Percentiles rank a stretch among this genome's conserved stretches.
Evolutionary conservation across 805 yeast genomes (phyloP).

Genomic region (Saccharomycopsis amapae): DNA sequence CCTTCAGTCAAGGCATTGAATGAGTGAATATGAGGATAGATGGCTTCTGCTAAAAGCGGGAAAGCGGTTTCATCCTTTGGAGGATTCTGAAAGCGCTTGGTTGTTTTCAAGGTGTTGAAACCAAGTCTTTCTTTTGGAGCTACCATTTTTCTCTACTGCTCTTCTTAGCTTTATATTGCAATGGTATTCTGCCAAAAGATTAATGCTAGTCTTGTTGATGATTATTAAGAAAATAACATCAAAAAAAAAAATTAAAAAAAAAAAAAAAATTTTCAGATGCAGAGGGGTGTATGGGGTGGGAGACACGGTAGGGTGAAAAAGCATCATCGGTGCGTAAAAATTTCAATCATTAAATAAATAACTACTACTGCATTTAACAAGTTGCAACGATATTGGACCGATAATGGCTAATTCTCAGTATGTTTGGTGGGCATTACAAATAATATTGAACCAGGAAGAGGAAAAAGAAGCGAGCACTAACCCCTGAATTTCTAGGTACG

Average conservation of each 20-base stretch:
- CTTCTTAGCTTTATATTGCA: no score
- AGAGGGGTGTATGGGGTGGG: neutral
- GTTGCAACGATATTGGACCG: neutral
- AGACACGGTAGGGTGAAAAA: no score
- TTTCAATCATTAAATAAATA: no score
- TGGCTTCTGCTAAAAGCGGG: constrained; percentile 82
- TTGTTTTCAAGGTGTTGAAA: constrained; percentile 76
- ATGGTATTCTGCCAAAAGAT: neutral
- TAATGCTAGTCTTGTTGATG: neutral
- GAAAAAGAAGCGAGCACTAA: neutral
- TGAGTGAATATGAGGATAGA: constrained; percentile 91
- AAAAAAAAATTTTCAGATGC: neutral
- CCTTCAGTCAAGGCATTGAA: constrained; percentile 94
- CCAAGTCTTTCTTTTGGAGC: constrained; percentile 22
- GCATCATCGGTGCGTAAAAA: no score
- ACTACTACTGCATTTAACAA: neutral
- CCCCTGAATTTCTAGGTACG: constrained; percentile 44
- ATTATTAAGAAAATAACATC: neutral
- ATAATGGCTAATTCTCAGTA: constrained; percentile 16
- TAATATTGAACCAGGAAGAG: no score
- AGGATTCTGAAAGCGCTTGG: constrained; percentile 76
- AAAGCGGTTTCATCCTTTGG: constrained; percentile 79
- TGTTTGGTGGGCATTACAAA: neutral
- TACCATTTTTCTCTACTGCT: no score
- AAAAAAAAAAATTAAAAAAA: neutral